These are phyloP conservation scores for Chaetomium cochliodes DNA, from an alignment of 495 filamentous ascomycete species.

Conservation along the genomic window DNA sequence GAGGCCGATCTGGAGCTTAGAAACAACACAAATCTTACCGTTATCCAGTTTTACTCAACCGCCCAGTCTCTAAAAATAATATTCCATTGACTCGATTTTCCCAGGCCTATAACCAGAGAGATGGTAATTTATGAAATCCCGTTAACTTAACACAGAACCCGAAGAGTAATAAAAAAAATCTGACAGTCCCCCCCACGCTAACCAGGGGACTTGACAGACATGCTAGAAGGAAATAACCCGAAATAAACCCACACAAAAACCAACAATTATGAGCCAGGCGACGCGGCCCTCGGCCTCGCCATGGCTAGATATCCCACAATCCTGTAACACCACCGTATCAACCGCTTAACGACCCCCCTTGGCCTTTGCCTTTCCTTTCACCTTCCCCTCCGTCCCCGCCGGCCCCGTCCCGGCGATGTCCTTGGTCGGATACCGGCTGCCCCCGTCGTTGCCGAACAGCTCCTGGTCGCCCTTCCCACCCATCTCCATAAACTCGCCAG, in stretches of 20 bases:
- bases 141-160: slow-evolving; percentile 5
- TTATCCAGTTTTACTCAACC: background rate
- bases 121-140: background rate
- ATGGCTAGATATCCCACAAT: background rate
- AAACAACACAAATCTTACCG: background rate
- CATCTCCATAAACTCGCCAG: slow-evolving; percentile 74
- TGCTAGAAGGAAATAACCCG: background rate
- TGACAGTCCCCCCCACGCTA: background rate
- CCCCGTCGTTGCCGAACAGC: slow-evolving; percentile 64
- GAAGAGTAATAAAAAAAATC: background rate
- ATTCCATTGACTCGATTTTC: background rate
- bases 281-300: background rate
- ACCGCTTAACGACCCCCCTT: slow-evolving; percentile 4
- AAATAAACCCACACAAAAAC: slow-evolving; percentile 2
- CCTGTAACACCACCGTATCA: background rate
- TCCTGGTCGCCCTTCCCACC: slow-evolving; percentile 80
- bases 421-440: slow-evolving; percentile 46
- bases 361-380: slow-evolving; percentile 27
- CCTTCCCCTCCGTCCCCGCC: slow-evolving; percentile 34
- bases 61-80: background rate
- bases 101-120: background rate
- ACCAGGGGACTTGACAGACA: background rate
- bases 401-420: slow-evolving; percentile 33
- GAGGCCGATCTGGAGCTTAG: too few relatives aligned
- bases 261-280: slow-evolving; percentile 1